These are phyloP conservation scores for Tillandsia leiboldiana DNA, from an alignment of 176 grass and related monocot species.

Conservation along the genomic window DNA sequence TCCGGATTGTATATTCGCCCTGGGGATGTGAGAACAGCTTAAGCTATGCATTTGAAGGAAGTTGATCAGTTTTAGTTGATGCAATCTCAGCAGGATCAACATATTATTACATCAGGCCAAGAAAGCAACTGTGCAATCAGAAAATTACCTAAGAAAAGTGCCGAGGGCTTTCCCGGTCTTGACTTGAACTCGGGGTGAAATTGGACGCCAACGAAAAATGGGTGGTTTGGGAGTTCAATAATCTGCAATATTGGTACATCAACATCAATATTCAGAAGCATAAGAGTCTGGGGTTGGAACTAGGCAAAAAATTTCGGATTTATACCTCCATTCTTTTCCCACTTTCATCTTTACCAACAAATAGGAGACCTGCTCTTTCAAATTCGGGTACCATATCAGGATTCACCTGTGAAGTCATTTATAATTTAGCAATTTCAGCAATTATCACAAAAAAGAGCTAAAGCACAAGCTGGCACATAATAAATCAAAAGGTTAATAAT, in stretches of 20 bases:
- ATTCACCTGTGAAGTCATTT: slow-evolving; percentile 57
- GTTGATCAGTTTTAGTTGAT: background rate
- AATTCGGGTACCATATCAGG: slow-evolving; percentile 83
- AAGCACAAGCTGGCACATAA: background rate
- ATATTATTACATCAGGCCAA: background rate
- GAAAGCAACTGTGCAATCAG: background rate
- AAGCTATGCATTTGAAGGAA: background rate
- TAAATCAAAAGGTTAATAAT: background rate
- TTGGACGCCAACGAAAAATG: slow-evolving; percentile 69
- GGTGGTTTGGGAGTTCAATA: slow-evolving; percentile 70
- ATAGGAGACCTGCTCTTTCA: slow-evolving; percentile 78
- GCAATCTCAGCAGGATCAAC: background rate
- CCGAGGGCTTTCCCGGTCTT: slow-evolving; percentile 69
- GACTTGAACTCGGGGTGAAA: slow-evolving; percentile 99
- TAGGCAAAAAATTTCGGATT: background rate
- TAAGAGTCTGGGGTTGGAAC: background rate
- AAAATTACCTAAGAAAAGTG: slow-evolving; percentile 84
- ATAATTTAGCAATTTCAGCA: background rate
- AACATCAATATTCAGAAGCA: background rate
- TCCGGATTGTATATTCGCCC: background rate
- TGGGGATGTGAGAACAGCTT: background rate
- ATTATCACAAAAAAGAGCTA: background rate
- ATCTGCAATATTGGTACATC: slow-evolving; percentile 46
- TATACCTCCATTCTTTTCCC: slow-evolving; percentile 83
- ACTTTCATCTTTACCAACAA: slow-evolving; percentile 77